Base-by-base conservation (phyloP, 2,329 filamentous ascomycete genomes). In the Claviceps monticola region DNA sequence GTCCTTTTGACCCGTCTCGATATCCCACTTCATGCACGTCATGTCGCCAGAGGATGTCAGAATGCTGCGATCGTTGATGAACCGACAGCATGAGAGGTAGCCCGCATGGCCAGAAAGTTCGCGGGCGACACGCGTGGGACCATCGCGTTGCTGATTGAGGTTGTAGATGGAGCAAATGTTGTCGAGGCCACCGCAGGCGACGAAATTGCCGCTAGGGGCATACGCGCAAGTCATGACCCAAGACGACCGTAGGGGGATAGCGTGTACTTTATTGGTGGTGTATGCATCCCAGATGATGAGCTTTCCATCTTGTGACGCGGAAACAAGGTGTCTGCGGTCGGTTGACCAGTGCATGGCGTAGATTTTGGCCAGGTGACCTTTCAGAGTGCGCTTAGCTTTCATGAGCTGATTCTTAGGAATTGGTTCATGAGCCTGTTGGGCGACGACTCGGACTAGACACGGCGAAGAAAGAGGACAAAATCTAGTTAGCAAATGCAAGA, bases 201-300 rank as follows among this genome's bases (percentile, higher is more conserved):
- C 93, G 67, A 91, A 98, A 74, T 98, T 98, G 52, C 93, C 93
- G 66, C 89, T 95, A 13, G 93, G 93, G 55, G 93, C 91, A 69
- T 98, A 98, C 65, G 93, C 93, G 79, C 93, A 98, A 59, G 93
- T 98, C 93, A 98, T 98, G 71, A 98, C 93, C 93, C 93, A 98
- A 14, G 93, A 98, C 14, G 93, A 97, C 58, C 93, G 84, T 54
- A 98, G 78, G 37, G 93, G 93, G 62, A 98, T 97, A 68, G 93
- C 93, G 71, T 98, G 93, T 56, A 98, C 93, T 71, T 98, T 98
- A 78, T 98, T 97, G 56, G 93, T 97, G 58, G 91, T 97, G 74
- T 98, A 98, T 54, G 93, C 93, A 69, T 98, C 93, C 93, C 93
- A 98, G 67, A 98, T 97, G 71, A 98, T 98, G 60, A 98, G 83